Base-by-base conservation (phyloP, 768 basidiomycete genomes). In the Phaeotremella fagi region DNA sequence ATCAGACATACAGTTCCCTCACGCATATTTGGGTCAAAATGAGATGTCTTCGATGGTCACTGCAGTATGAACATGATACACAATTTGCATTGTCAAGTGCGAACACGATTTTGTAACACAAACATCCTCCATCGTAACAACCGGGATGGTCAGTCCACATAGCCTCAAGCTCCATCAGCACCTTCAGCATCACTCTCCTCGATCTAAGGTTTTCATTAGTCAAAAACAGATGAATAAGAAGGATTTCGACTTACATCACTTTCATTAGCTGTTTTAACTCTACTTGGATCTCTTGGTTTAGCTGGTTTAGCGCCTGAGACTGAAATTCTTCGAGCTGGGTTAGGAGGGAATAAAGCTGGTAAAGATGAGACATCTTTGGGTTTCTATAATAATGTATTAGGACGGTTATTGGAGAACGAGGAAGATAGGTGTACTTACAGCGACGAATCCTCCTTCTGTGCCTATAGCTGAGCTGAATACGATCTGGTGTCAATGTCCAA, bases 191-290 rank as follows among this genome's bases (percentile, higher is more conserved):
- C 69, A 45, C 67, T 69, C 51, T 68, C 70, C 55, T 67, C 70
- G 42, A 68, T 68, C 66, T 66, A 33, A 2, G 18, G 16, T 14
- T n/a, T 35, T 49, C 45, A 50, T 35, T 25, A 27, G 28, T 41
- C 20, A 20, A 41, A 41, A 41, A 14, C 38, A 20, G 12, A 41
- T n/a, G 33, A n/a, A 9, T 9, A n/a, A 35, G 33, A 35, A 35
- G 33, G 33, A 35, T n/a, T 35, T n/a, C n/a, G n/a, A 64, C 67
- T 63, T 59, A 72, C 73, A 57, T 75, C 73, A 36, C 64, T 66
- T 55, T 73, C 71, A 44, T 67, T 65, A 5, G 67, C 66, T 28
- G 53, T 52, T 59, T 66, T 66, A 41, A 61, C 56, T 55, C 49
- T 54, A 16, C 48, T 55, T 41, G 52, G 26, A 42, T 53, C 45